Conservation (phyloP, 257 asterid genomes). For the Solanum piurae region DNA sequence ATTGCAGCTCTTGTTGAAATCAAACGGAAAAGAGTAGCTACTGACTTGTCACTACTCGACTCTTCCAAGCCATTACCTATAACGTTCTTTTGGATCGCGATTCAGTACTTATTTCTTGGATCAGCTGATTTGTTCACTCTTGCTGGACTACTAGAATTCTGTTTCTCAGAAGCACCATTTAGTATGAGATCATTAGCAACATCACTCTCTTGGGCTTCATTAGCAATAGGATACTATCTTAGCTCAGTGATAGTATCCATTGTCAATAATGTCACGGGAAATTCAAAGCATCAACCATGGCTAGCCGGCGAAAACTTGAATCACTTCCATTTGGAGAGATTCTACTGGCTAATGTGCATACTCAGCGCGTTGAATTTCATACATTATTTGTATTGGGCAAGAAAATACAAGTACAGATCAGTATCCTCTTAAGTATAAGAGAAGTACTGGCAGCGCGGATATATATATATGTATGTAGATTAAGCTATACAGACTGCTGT, state of each 20-base stretch:
- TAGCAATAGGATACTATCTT: slow-evolving; percentile 81
- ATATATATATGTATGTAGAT: not conserved
- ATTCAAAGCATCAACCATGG: slow-evolving; percentile 42
- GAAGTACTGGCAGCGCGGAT: not conserved
- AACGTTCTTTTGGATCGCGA: slow-evolving; percentile 72
- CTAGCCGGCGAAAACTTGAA: slow-evolving; percentile 59
- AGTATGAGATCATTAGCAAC: slow-evolving; percentile 88
- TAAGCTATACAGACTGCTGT: not conserved
- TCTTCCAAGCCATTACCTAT: slow-evolving; percentile 46
- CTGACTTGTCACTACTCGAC: slow-evolving; percentile 13
- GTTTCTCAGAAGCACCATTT: slow-evolving; percentile 83
- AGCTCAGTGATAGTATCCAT: slow-evolving; percentile 64
- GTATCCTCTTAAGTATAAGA: not conserved
- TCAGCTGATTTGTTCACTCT: slow-evolving; percentile 87
- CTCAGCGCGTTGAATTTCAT: slow-evolving; percentile 70
- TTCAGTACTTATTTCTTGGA: slow-evolving; percentile 74
- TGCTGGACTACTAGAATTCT: slow-evolving; percentile 81
- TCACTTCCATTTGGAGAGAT: slow-evolving; percentile 55
- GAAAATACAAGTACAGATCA: slow-evolving; percentile 51
- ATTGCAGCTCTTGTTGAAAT: slow-evolving; percentile 62
- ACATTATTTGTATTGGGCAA: slow-evolving; percentile 77
- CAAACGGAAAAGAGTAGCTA: slow-evolving; percentile 56
- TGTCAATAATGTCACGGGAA: slow-evolving; percentile 56
- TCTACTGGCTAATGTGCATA: slow-evolving; percentile 82
- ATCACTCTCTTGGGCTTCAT: slow-evolving; percentile 71